Conservation (phyloP, 2,329 filamentous ascomycete genomes). For the Curvularia sp. region DNA sequence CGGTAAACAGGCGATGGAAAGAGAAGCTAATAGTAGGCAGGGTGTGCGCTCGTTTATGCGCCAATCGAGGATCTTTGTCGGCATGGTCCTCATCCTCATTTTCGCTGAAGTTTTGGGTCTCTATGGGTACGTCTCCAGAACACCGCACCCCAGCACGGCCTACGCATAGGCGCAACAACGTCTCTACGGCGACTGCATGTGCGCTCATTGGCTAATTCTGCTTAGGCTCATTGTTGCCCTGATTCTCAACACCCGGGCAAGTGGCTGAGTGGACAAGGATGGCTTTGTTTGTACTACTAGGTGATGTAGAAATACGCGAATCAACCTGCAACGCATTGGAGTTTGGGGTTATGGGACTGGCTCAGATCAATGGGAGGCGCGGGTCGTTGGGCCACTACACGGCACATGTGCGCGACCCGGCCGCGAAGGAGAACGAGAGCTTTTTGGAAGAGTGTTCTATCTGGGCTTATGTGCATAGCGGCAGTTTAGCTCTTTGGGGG, state of each 20-base stretch:
- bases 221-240: slow-evolving; percentile 86
- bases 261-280: slow-evolving; percentile 52
- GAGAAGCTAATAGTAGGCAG: slow-evolving; percentile 46
- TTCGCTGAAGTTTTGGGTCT: slow-evolving; percentile 97
- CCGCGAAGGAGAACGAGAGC: slow-evolving; percentile 5
- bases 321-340: slow-evolving; percentile 32
- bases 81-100: slow-evolving; percentile 98
- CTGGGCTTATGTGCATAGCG: slow-evolving; percentile 6
- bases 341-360: slow-evolving; percentile 21
- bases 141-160: neutral
- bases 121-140: slow-evolving; percentile 74
- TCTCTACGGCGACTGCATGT: neutral
- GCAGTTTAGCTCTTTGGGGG: slow-evolving; percentile 1
- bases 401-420: slow-evolving; percentile 8
- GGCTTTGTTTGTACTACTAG: slow-evolving; percentile 39
- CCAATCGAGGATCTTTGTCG: slow-evolving; percentile 94
- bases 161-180: neutral
- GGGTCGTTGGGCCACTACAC: slow-evolving; percentile 19
- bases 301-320: slow-evolving; percentile 31
- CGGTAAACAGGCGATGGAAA: neutral
- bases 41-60: slow-evolving; percentile 94
- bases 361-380: slow-evolving; percentile 6
- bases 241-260: slow-evolving; percentile 88
- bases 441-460: slow-evolving; percentile 3
- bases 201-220: slow-evolving; percentile 21